These are phyloP conservation scores for Thamnidium elegans DNA, from an alignment of 192 early-diverging fungal genomes.

Conservation along the genomic window DNA sequence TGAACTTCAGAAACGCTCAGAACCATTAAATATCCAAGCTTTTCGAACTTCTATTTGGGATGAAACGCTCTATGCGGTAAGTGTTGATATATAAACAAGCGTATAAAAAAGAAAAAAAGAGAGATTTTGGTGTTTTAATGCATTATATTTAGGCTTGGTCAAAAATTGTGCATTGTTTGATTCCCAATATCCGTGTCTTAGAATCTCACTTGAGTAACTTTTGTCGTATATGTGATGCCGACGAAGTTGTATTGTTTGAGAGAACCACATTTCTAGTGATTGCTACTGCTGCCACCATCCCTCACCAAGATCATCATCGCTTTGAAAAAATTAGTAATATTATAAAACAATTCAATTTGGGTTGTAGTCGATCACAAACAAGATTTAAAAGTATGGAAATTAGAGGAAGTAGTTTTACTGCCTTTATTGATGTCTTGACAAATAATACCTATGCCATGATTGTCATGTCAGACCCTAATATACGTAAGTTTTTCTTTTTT, in stretches of 20 bases:
- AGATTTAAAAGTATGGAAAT: conserved; percentile 90
- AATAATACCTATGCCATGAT: conserved; percentile 88
- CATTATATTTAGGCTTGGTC: conserved; percentile 82
- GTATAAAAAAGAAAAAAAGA: neutral
- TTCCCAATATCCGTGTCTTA: conserved; percentile 85
- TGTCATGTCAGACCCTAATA: conserved; percentile 75
- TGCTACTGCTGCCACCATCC: conserved; percentile 64
- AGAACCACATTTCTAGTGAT: conserved; percentile 94
- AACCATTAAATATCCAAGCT: conserved; percentile 65
- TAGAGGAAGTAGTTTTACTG: conserved; percentile 66
- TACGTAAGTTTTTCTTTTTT: conserved; percentile 52
- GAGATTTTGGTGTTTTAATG: neutral
- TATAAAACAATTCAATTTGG: conserved; percentile 89
- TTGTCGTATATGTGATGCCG: conserved; percentile 80
- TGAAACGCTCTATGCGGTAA: conserved; percentile 83
- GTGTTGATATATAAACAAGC: neutral
- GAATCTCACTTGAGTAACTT: conserved; percentile 81
- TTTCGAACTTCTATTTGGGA: conserved; percentile 90
- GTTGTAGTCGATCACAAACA: conserved; percentile 75
- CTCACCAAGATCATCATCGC: conserved; percentile 67
- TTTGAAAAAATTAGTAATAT: conserved; percentile 91
- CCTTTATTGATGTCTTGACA: conserved; percentile 80
- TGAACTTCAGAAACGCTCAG: conserved; percentile 65
- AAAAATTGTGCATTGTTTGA: conserved; percentile 90
- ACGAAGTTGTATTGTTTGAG: conserved; percentile 95